Base-by-base conservation (phyloP, 129 eudicot genomes). In the Cynara cardunculus region DNA sequence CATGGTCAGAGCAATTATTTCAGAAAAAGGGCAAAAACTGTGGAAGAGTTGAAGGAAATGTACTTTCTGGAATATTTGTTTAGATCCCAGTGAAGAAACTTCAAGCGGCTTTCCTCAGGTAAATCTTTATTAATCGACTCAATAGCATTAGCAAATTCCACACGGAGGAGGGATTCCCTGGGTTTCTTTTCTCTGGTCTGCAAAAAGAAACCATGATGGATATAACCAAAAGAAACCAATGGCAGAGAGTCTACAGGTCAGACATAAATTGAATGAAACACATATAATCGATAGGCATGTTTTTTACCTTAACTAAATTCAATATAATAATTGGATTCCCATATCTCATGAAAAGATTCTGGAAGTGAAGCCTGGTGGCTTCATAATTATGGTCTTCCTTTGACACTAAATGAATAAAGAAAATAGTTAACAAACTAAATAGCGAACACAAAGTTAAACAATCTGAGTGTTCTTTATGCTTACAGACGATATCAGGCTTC, bases 121-220 rank as follows among this genome's bases (percentile, higher is more conserved):
- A 92, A 84, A 71, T 83, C 91, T 84, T 49, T 89, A 88, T 96
- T 96, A 46, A 96, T 88, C 19, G 83, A 71, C 78, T 87, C 94
- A 16, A 96, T 93, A 46, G 99, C 99, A 80, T 84, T 88, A 69
- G 92, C 92, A 83, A 92, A 92, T 79, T 91, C 99, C 61, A 89
- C 80, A 26, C 92, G 97, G 22, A 96, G 93, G 80, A 96, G 82
- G 69, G 99, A 89, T 78, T 96, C 99, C 78, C 99, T 81, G 13
- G 99, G 98, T 85, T 84, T 90, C 86, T 89, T 96, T 88, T 96
- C 99, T 41, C 82, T 91, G 71, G 91, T 91, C 99, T 96, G 91
- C 59, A 46, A 70, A 70, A 35, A 59, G 8, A 71, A 6, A 83
- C 19, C 66, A 26, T 71, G 78, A 28, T 14, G n/a, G 7, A 71